Evolutionary conservation across 1,284 basidiomycete genomes (phyloP), one percentile per base, ranked within the genome.

Genomic region (Tilletia walkeri): DNA sequence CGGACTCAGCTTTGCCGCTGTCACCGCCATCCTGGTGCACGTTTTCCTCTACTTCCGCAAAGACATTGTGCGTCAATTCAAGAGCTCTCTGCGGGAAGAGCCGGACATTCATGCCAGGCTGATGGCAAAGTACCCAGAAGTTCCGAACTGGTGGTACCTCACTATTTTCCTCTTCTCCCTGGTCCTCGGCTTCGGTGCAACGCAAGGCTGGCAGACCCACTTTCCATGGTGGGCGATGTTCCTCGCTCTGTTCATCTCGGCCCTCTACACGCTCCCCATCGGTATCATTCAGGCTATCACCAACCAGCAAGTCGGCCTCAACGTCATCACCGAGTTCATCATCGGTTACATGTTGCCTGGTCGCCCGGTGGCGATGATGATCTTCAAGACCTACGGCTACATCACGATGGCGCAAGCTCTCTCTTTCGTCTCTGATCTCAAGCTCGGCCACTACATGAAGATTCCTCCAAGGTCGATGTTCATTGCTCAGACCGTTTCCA

Each of bases 211-310:
- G 88, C 84, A 87, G 12, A 89, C 91, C 0, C 86, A 88, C 63
- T 86, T 94, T 50, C 92, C 92, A 6, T 87, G 92, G 45, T 94
- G 92, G 91, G 90, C 87, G 0, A 87, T 89, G 34, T 79, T 91
- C 68, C 81, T 89, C 47, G 86, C 87, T 0, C 78, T 92, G 72
- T 39, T 88, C 70, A 74, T 93, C 47, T 84, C 89, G 3, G 79
- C 86, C 18, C 69, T 89, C 67, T 87, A 91, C 76, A 80, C 90
- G 20, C 77, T 94, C 65, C 93, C 92, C 2, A 84, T 90, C 66
- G 89, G 90, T 73, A 91, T 93, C 87, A 86, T 93, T 66, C 89
- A 90, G 78, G 92, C 92, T n/a, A 90, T 93, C 80, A 91, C 92
- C 69, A 93, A 94, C 81, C 90, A 93, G 80, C 86, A 88, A 69